These are phyloP conservation scores for Candida pseudofarinosa DNA, from an alignment of 805 yeast species.

Conservation along the genomic window DNA sequence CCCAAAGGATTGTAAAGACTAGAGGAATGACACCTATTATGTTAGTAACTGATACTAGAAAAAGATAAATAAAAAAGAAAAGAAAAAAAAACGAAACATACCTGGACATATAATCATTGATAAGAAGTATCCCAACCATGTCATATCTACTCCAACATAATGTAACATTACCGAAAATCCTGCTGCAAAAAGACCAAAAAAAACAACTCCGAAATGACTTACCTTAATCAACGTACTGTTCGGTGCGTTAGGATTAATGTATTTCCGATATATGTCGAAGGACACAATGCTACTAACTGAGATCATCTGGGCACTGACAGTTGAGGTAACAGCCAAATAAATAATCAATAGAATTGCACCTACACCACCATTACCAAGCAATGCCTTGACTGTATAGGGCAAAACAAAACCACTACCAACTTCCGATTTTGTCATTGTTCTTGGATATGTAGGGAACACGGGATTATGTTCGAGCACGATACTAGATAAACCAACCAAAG, in stretches of 20 bases:
- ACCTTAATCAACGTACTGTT: conserved; percentile 38
- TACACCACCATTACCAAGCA: conserved; percentile 27
- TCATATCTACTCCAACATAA: conserved; percentile 24
- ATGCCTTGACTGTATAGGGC: conserved; percentile 27
- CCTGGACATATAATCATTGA: conserved; percentile 37
- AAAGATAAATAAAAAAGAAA: not conserved
- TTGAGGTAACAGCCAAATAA: conserved; percentile 39
- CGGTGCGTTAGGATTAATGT: conserved; percentile 39
- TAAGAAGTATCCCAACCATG: conserved; percentile 30
- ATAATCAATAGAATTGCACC: conserved; percentile 30
- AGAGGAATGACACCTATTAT: conserved; percentile 29
- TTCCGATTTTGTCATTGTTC: conserved; percentile 23
- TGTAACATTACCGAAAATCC: conserved; percentile 36
- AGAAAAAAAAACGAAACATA: not conserved
- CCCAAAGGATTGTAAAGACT: conserved; percentile 32
- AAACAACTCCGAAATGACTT: conserved; percentile 41
- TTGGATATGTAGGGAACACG: conserved; percentile 29
- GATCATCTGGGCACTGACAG: conserved; percentile 38
- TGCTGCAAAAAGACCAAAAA: conserved; percentile 32
- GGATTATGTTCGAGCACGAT: conserved; percentile 22
- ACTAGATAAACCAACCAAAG: conserved; percentile 31
- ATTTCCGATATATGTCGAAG: conserved; percentile 44
- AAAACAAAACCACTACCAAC: conserved; percentile 27
- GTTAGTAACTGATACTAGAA: conserved; percentile 1
- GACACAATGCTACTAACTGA: conserved; percentile 40